Evolutionary conservation across 179 eudicot species (phyloP).

Genomic region (Drosera spatulata): DNA sequence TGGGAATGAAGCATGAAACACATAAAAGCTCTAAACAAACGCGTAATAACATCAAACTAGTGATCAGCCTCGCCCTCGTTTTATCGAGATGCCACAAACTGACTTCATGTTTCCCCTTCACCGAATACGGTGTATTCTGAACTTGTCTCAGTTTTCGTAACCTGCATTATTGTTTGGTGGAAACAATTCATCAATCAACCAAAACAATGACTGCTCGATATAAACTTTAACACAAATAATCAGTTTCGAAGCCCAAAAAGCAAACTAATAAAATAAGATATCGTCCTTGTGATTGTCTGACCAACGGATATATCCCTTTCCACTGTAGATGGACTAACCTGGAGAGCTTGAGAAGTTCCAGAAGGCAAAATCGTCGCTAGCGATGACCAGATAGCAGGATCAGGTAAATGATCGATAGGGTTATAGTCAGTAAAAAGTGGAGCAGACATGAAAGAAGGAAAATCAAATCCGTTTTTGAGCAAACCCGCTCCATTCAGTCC

Average conservation of each 20-base stretch:
- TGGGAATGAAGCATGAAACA: too few relatives aligned
- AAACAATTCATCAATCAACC: background rate
- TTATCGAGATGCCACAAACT: background rate
- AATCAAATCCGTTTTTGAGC: slow-evolving; percentile 54
- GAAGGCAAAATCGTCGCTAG: slow-evolving; percentile 63
- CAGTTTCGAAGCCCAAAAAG: too few relatives aligned
- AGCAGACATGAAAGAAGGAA: slow-evolving; percentile 63
- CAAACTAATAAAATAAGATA: too few relatives aligned
- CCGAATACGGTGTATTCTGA: slow-evolving; percentile 66
- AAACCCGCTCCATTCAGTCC: slow-evolving; percentile 38
- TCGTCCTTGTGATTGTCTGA: too few relatives aligned
- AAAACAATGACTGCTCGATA: too few relatives aligned
- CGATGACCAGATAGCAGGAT: slow-evolving; percentile 79
- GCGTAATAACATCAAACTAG: too few relatives aligned
- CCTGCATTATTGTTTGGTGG: slow-evolving; percentile 33
- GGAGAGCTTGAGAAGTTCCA: slow-evolving; percentile 47
- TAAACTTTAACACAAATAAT: too few relatives aligned
- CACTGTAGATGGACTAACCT: slow-evolving; percentile 30
- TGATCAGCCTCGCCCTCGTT: too few relatives aligned
- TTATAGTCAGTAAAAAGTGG: slow-evolving; percentile 77
- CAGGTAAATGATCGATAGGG: slow-evolving; percentile 60
- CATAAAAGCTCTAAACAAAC: too few relatives aligned
- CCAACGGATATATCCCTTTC: too few relatives aligned
- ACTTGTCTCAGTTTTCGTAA: slow-evolving; percentile 64
- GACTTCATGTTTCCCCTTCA: slow-evolving; percentile 43